These are phyloP conservation scores for Rutidosis leptorrhynchoides DNA, from an alignment of 129 eudicot genomes.

Conservation along the genomic window DNA sequence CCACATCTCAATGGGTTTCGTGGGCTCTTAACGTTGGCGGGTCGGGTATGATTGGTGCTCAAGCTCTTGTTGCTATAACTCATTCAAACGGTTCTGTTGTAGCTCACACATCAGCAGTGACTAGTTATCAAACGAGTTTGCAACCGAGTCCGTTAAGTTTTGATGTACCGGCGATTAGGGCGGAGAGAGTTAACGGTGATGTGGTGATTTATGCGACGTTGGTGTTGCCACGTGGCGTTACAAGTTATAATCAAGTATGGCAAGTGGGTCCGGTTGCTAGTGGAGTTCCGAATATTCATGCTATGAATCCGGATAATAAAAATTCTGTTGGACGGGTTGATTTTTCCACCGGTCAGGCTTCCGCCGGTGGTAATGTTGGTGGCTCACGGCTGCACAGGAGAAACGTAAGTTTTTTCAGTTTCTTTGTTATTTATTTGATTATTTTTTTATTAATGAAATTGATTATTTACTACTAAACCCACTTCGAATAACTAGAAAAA, in stretches of 20 bases:
- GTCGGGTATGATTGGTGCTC: slow-evolving; percentile 49
- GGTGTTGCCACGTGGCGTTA: slow-evolving; percentile 42
- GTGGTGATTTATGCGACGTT: slow-evolving; percentile 63
- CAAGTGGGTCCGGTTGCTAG: slow-evolving; percentile 53
- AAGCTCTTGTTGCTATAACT: slow-evolving; percentile 52
- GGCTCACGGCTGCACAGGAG: slow-evolving; percentile 45
- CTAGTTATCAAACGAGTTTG: not conserved
- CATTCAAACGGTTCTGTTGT: slow-evolving; percentile 38
- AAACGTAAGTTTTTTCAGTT: slow-evolving; percentile 53
- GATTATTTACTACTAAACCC: not conserved
- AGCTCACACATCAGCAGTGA: slow-evolving; percentile 44
- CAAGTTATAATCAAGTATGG: slow-evolving; percentile 80
- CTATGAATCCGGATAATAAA: slow-evolving; percentile 16
- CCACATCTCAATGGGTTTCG: slow-evolving; percentile 57
- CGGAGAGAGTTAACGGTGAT: slow-evolving; percentile 33
- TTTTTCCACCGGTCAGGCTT: slow-evolving; percentile 47
- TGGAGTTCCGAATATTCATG: slow-evolving; percentile 39
- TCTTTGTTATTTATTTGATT: not conserved
- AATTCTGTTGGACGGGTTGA: slow-evolving; percentile 47
- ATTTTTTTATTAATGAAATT: too few species aligned
- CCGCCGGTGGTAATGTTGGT: slow-evolving; percentile 33
- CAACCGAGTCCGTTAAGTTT: slow-evolving; percentile 44
- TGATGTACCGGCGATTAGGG: slow-evolving; percentile 14
- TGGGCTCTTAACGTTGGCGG: slow-evolving; percentile 59
- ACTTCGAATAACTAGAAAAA: too few species aligned